Evolutionary conservation across 202 grass and related monocot genomes (phyloP).

Genomic region (Sporobolus alterniflorus): DNA sequence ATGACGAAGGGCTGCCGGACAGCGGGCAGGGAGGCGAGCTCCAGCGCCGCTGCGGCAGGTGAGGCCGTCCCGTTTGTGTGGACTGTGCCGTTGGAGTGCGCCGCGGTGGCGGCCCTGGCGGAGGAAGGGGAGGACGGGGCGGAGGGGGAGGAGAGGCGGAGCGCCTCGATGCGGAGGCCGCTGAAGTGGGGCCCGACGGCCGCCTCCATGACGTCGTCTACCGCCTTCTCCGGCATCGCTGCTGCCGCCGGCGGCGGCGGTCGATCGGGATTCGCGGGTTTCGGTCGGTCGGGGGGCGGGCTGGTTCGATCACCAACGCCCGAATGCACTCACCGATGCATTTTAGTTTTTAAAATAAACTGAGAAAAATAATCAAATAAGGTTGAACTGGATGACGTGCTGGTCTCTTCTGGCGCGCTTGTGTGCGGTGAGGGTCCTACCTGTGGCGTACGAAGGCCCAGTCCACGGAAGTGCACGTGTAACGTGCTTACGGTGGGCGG

Average conservation of each 20-base stretch:
- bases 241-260: conserved; percentile 29
- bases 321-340: no score
- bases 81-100: conserved; percentile 40
- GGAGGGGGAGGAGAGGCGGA: conserved; percentile 47
- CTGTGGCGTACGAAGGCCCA: no score
- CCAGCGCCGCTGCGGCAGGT: not conserved
- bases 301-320: not conserved
- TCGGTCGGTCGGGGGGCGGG: not conserved
- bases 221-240: conserved; percentile 61
- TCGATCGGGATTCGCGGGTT: conserved; percentile 36
- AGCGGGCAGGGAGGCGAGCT: conserved; percentile 36
- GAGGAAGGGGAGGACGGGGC: conserved; percentile 72
- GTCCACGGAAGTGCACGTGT: no score
- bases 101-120: not conserved
- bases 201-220: conserved; percentile 85
- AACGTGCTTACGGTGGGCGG: no score
- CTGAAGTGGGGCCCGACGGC: conserved; percentile 92
- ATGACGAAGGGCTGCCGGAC: conserved; percentile 88
- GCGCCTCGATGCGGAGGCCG: conserved; percentile 81
- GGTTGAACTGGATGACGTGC: no score
- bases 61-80: conserved; percentile 21
- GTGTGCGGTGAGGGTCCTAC: no score
- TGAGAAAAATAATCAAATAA: no score
- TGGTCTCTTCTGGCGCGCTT: no score
- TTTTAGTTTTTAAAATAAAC: not conserved